phyloP scores from a whole-genome alignment of 2,329 filamentous ascomycete genomes.

The Verticillium dahliae region DNA sequence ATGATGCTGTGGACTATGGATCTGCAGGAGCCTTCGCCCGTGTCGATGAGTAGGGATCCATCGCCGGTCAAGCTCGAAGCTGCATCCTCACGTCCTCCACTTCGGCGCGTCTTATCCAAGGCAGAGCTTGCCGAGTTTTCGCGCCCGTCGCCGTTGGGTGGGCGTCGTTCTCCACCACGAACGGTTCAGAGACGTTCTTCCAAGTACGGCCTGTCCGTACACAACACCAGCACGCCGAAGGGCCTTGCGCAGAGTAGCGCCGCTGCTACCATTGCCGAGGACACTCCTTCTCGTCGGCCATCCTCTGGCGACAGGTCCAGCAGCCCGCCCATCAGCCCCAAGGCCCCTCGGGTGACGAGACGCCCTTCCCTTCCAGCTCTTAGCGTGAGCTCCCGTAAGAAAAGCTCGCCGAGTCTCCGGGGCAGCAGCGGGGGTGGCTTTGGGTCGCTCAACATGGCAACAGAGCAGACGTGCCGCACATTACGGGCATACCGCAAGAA shows the following conservation, averaged over 20 bases:
- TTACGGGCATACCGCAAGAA: constrained; percentile 58
- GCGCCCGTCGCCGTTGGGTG: constrained; percentile 37
- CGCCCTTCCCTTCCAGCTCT: constrained; percentile 50
- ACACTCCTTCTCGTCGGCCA: constrained; percentile 40
- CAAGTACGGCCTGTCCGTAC: constrained; percentile 34
- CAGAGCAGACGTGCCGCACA: constrained; percentile 58
- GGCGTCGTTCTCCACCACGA: constrained; percentile 50
- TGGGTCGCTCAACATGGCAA: constrained; percentile 54
- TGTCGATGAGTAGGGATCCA: constrained; percentile 40
- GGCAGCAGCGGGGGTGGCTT: constrained; percentile 24
- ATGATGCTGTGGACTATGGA: constrained; percentile 72
- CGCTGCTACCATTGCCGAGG: constrained; percentile 31
- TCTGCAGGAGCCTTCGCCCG: constrained; percentile 34
- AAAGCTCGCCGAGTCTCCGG: constrained; percentile 40
- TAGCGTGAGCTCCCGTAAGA: constrained; percentile 38
- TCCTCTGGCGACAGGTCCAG: constrained; percentile 36
- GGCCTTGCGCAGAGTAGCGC: constrained; percentile 33
- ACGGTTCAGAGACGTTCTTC: constrained; percentile 49
- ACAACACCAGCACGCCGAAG: constrained; percentile 27
- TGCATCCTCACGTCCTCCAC: constrained; percentile 59
- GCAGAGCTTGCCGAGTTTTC: constrained; percentile 80
- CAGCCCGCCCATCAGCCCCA: constrained; percentile 46
- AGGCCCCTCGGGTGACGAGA: constrained; percentile 31
- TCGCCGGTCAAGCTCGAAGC: constrained; percentile 45
- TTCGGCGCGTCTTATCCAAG: constrained; percentile 81